These are phyloP conservation scores for Eudorina sp. DNA, from an alignment of 139 green algal species.

Conservation along the genomic window DNA sequence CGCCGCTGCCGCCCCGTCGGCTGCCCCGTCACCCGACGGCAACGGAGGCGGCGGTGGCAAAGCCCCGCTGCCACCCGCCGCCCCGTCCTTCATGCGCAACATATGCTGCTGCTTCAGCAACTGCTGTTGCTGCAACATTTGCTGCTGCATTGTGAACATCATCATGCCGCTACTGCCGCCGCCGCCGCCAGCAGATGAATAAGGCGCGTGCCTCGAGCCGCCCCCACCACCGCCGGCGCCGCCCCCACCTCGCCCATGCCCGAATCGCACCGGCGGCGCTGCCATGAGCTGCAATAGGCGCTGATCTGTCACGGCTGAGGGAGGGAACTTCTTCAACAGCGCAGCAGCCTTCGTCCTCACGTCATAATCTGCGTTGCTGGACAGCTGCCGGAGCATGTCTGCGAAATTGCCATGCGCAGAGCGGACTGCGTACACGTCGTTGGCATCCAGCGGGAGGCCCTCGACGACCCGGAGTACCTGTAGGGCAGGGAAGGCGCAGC, in stretches of 20 bases:
- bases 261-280: constrained; percentile 42
- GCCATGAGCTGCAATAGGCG: constrained; percentile 55
- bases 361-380: constrained; percentile 72
- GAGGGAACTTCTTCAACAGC: constrained; percentile 77
- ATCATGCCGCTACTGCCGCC: background rate
- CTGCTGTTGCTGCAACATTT: constrained; percentile 9
- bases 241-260: background rate
- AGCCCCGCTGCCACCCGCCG: background rate
- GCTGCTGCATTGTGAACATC: constrained; percentile 20
- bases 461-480: constrained; percentile 79
- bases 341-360: constrained; percentile 69
- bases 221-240: background rate
- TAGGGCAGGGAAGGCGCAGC: no score
- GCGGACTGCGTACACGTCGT: constrained; percentile 76
- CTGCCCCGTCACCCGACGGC: background rate
- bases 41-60: constrained; percentile 21
- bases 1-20: background rate
- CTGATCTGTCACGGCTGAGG: constrained; percentile 60
- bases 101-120: constrained; percentile 48
- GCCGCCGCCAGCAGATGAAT: background rate
- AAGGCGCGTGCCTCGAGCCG: background rate
- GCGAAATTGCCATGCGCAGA: constrained; percentile 88
- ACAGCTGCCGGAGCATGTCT: constrained; percentile 78
- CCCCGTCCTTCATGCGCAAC: constrained; percentile 35
- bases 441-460: constrained; percentile 74